These are phyloP conservation scores for Parmales sp. DNA, from an alignment of 108 stramenopile species.

Conservation along the genomic window DNA sequence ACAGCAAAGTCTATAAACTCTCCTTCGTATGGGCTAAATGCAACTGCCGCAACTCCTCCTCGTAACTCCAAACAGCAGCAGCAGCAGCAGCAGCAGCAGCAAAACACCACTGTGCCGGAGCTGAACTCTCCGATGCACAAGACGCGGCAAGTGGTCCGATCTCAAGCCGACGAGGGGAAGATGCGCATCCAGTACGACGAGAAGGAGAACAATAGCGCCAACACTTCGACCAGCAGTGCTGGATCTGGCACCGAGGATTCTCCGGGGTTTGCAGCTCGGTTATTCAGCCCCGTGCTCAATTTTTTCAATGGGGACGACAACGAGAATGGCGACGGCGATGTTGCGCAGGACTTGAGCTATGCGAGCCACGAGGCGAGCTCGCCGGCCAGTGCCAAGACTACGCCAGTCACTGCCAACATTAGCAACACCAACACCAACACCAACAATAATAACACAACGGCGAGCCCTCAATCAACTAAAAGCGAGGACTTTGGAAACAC, in stretches of 20 bases:
- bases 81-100: constrained; percentile 20
- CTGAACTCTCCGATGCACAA: constrained; percentile 9
- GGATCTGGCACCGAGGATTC: constrained; percentile 24
- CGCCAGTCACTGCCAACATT: too few relatives aligned
- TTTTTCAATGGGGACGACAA: constrained; percentile 20
- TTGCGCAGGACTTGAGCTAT: background rate
- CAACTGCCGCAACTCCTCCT: constrained; percentile 18
- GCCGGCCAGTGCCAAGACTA: constrained; percentile 11
- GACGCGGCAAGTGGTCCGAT: constrained; percentile 14
- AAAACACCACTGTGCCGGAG: constrained; percentile 7
- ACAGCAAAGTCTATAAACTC: too few relatives aligned
- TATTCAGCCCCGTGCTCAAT: constrained; percentile 67
- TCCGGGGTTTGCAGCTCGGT: constrained; percentile 38
- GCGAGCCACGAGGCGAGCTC: background rate
- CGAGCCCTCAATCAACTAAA: too few relatives aligned
- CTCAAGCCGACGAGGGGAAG: constrained; percentile 3
- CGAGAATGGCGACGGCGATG: constrained; percentile 6
- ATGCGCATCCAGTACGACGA: background rate
- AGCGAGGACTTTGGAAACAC: too few relatives aligned
- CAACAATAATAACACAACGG: too few relatives aligned
- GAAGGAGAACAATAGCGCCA: background rate
- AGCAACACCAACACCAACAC: too few relatives aligned
- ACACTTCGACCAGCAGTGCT: background rate
- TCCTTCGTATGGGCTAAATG: too few relatives aligned
- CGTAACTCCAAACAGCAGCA: background rate